Evolutionary conservation across 140 eudicot genomes (phyloP), one percentile per base, ranked within the genome.

Genomic region (Flaveria floridana): DNA sequence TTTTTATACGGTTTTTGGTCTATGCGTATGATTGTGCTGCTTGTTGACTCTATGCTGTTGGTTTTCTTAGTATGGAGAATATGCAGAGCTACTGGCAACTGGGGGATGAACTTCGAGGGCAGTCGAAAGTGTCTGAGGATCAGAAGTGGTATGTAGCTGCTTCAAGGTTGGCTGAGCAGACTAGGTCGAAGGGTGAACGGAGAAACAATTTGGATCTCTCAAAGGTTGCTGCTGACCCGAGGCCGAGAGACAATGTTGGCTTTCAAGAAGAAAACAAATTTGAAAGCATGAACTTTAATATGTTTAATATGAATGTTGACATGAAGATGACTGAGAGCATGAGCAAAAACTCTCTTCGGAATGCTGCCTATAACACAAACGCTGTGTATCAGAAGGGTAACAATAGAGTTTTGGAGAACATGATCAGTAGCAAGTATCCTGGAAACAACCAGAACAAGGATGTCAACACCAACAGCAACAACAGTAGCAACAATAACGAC

Each of bases 51-150:
- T 12, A 3, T 80, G 55, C 0, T 2, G 9, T 52, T 76, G 61
- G 72, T 76, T 76, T 77, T 71, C 34, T 78, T 77, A 89, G 85
- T 73, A 89, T 93, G 98, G 96, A 93, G 81, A 84, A 65, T 75
- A 70, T 87, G 84, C 81, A 86, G 13, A 88, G 89, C 83, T 94
- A 80, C 58, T 94, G 99, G 97, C 97, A 94, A 72, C 68, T 90
- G 65, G 97, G 99, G 25, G 97, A 94, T 53, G 97, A 90, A 70
- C 95, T 94, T 20, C 89, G 97, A 53, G 99, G 97, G 28, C 97
- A 89, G 76, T 72, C 96, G 8, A 87, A 82, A 79, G 89, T 84
- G 13, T 78, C 97, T 0, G 97, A 94, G 86, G 99, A 94, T 77
- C 96, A 94, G 78, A 82, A 90, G 59, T 94, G 99, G 99, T 85